Evolutionary conservation across 1,284 basidiomycete genomes (phyloP).

Genomic region (Wolfiporia cocos): DNA sequence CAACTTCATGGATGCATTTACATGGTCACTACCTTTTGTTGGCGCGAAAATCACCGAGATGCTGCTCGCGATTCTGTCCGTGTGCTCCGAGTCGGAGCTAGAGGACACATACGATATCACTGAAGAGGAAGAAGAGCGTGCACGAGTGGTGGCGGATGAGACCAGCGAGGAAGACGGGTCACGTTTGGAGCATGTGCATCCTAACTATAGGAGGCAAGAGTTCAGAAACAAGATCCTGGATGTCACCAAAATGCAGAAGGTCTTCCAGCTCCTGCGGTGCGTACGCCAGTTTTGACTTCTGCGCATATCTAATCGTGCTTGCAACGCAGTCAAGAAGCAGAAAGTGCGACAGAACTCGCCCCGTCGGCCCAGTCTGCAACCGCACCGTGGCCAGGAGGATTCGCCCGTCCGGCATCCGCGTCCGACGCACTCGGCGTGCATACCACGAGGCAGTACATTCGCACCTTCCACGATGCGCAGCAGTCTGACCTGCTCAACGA

Average conservation of each 20-base stretch:
- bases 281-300: conserved; percentile 17
- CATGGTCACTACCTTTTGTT: conserved; percentile 97
- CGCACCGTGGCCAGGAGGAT: conserved; percentile 37
- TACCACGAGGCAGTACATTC: conserved; percentile 69
- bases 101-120: conserved; percentile 52
- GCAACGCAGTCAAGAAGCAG: conserved; percentile 79
- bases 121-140: conserved; percentile 30
- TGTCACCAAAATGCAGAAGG: conserved; percentile 88
- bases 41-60: conserved; percentile 98
- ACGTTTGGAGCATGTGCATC: conserved; percentile 27
- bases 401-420: conserved; percentile 31
- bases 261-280: conserved; percentile 85
- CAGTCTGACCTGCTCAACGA: conserved; percentile 93
- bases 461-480: conserved; percentile 91
- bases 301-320: background rate
- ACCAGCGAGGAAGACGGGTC: conserved; percentile 27
- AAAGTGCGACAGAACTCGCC: conserved; percentile 83
- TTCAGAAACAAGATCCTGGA: conserved; percentile 97
- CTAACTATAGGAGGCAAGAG: conserved; percentile 55
- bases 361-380: conserved; percentile 20
- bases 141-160: conserved; percentile 10
- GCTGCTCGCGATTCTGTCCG: conserved; percentile 91
- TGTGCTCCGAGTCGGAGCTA: conserved; percentile 93
- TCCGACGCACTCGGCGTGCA: conserved; percentile 53
- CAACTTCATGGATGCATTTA: conserved; percentile 99